Conservation (phyloP, 1,284 basidiomycete genomes). For the Dichomitus squalens region DNA sequence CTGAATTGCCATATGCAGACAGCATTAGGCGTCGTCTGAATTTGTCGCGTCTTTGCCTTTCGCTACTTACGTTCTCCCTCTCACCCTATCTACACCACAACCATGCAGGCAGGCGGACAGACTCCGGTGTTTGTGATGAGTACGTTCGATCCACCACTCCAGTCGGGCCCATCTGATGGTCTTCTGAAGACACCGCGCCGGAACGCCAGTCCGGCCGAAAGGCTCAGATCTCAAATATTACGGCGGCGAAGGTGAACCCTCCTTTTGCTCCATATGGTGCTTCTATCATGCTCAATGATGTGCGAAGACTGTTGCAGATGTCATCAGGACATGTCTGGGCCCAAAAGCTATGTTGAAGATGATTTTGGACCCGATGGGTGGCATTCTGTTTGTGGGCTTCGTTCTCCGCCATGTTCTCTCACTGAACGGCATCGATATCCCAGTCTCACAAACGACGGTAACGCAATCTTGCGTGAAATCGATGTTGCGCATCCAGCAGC, state of each 20-base stretch:
- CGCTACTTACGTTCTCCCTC: background rate
- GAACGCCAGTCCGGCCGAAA: slow-evolving; percentile 94
- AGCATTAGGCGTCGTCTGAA: too few relatives aligned
- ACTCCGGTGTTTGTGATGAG: slow-evolving; percentile 79
- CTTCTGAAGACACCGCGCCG: slow-evolving; percentile 80
- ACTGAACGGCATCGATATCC: background rate
- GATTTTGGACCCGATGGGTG: slow-evolving; percentile 98
- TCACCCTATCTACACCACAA: background rate
- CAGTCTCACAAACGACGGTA: slow-evolving; percentile 96
- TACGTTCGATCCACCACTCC: slow-evolving; percentile 32
- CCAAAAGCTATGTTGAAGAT: slow-evolving; percentile 99
- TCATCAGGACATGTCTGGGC: slow-evolving; percentile 97
- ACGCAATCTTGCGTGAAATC: slow-evolving; percentile 96
- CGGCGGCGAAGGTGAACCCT: slow-evolving; percentile 83
- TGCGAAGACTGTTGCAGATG: slow-evolving; percentile 91
- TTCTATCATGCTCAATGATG: background rate
- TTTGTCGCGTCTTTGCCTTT: too few relatives aligned
- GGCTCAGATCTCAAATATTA: slow-evolving; percentile 97
- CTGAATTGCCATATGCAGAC: too few relatives aligned
- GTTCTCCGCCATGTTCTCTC: background rate
- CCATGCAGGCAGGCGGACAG: slow-evolving; percentile 52
- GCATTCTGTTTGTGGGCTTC: slow-evolving; percentile 74
- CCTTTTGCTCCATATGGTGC: background rate
- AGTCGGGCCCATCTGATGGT: background rate
- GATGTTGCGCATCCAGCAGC: slow-evolving; percentile 98